Evolutionary conservation across 192 early-diverging fungal species (phyloP), one percentile per base, ranked within the genome.

Genomic region (Rhizophlyctis rosea): DNA sequence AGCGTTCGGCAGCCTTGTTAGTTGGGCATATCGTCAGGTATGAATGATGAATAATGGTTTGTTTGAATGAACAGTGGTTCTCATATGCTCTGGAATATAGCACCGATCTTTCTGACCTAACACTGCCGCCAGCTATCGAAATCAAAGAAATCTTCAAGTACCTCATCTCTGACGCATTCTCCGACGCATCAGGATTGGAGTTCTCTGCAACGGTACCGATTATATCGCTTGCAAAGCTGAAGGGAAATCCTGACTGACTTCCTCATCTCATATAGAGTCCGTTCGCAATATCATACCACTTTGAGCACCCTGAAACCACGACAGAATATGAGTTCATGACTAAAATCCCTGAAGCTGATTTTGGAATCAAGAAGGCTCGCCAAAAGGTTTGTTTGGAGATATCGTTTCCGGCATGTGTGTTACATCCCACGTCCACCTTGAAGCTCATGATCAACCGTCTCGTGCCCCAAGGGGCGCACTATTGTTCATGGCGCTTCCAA

Each of bases 301-400:
- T 83, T 14, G 71, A 74, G 9, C 87, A 90, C 53, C 61, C 59
- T 0, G 77, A 77, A 30, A 79, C 86, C 0, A 71, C 70, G 21
- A 65, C 68, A 3, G 88, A 88, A 34, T 88, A 84, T 60, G 63
- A 77, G 24, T 88, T 87, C 49, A 72, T 90, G 51, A 78, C 80
- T 14, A 69, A 56, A 11, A 75, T 86, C 48, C 74, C 80, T 18
- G 76, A 82, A 11, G 80, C 84, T 9, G 70, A 76, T 1, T 55
- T 90, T 30, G 70, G 73, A 9, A 70, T 88, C 44, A 75, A 80
- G 50, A 76, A 68, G 33, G 68, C 74, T 27, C 59, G 84, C 2
- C 68, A 78, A 59, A 84, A 84, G 64, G 83, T 83, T 73, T 13
- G 65, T 30, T 16, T 34, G 32, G 51, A n/a, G 48, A 34, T 55